phyloP scores from a whole-genome alignment of 2,329 filamentous ascomycete genomes.

The Aspergillus terreus region DNA sequence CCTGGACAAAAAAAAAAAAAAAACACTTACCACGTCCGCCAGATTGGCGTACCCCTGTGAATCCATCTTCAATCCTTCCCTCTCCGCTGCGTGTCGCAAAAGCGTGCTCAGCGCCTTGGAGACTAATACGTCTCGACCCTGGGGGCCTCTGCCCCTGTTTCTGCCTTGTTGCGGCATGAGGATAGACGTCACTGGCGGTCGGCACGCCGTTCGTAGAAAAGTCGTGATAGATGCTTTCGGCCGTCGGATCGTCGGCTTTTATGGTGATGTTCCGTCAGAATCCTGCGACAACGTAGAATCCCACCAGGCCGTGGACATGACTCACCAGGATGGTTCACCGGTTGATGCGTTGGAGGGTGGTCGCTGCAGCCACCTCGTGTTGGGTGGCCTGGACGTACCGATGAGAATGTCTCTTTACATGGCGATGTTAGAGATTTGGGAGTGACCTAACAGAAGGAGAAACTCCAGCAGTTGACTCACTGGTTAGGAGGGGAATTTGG shows the following conservation, averaged over 20 bases:
- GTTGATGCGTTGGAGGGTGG: neutral
- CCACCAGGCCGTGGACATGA: neutral
- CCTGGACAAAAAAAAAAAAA: neutral
- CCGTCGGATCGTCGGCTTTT: neutral
- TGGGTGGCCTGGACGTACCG: too few species aligned
- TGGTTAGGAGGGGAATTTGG: too few species aligned
- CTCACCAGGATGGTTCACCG: neutral
- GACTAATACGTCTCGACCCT: conserved; percentile 33
- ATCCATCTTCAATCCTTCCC: conserved; percentile 57
- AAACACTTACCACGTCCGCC: conserved; percentile 51
- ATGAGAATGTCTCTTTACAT: too few species aligned
- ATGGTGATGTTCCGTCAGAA: too few species aligned
- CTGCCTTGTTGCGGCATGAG: conserved; percentile 6
- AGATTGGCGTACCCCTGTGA: conserved; percentile 60
- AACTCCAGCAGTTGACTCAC: too few species aligned
- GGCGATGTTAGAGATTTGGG: too few species aligned
- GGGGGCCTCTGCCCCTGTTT: conserved; percentile 8
- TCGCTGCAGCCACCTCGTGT: too few species aligned
- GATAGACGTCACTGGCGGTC: neutral
- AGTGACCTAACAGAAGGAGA: too few species aligned
- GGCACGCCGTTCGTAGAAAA: neutral
- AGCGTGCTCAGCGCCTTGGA: conserved; percentile 44
- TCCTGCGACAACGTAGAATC: too few species aligned
- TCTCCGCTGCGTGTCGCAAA: conserved; percentile 59
- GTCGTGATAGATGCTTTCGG: neutral